Evolutionary conservation across 371 early-diverging fungal genomes (phyloP).

Genomic region (Parasitella parasitica): DNA sequence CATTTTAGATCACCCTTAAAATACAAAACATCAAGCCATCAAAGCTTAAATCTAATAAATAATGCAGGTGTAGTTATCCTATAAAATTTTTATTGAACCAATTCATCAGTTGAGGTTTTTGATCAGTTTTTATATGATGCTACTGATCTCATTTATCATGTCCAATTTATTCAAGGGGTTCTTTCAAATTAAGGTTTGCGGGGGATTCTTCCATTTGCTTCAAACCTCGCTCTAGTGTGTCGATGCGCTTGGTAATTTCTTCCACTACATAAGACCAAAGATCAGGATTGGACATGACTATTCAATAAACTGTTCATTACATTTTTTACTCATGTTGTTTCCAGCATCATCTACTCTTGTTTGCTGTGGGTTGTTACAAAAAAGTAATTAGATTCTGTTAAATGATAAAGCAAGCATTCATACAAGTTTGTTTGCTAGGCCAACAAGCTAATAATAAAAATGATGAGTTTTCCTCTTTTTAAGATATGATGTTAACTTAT

Average conservation of each 20-base stretch:
- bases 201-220: conserved; percentile 11
- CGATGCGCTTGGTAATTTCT: conserved; percentile 15
- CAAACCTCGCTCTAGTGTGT: conserved; percentile 18
- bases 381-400: neutral
- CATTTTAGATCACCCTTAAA: too few relatives aligned
- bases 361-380: too few relatives aligned
- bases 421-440: conserved; percentile 20
- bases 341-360: conserved; percentile 13
- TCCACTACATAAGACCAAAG: conserved; percentile 2
- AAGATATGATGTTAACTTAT: neutral
- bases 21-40: too few relatives aligned
- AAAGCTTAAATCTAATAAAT: too few relatives aligned
- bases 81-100: too few relatives aligned
- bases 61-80: too few relatives aligned
- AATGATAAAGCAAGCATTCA: neutral
- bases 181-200: neutral
- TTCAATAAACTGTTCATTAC: neutral
- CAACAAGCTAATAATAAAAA: conserved; percentile 4
- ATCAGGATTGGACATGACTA: neutral
- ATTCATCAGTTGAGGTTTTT: too few relatives aligned
- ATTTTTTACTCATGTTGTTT: conserved; percentile 9
- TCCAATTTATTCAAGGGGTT: neutral
- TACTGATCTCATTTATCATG: neutral
- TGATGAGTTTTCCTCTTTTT: neutral
- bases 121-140: too few relatives aligned